These are phyloP conservation scores for Ceratocystis ficicola DNA, from an alignment of 2,329 filamentous ascomycete genomes.

Conservation along the genomic window DNA sequence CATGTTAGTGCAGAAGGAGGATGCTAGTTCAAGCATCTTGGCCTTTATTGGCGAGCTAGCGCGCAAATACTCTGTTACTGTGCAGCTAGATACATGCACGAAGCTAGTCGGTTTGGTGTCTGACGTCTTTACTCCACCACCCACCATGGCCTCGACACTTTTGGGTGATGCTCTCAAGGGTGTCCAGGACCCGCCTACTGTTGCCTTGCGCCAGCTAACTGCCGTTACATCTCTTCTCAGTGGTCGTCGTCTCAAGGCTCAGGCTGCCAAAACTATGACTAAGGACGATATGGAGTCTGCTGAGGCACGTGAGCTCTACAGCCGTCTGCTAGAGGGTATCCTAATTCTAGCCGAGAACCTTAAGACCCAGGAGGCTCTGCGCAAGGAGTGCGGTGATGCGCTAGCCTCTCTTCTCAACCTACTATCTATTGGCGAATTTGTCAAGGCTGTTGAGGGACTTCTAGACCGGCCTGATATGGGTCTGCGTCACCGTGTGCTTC, in stretches of 20 bases:
- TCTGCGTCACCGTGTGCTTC: slow-evolving; percentile 66
- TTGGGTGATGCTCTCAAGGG: slow-evolving; percentile 37
- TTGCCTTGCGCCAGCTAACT: slow-evolving; percentile 43
- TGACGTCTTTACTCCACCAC: slow-evolving; percentile 65
- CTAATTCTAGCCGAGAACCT: slow-evolving; percentile 54
- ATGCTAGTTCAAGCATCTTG: slow-evolving; percentile 54
- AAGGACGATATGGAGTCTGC: slow-evolving; percentile 53
- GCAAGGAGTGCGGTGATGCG: slow-evolving; percentile 52
- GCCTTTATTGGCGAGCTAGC: slow-evolving; percentile 67
- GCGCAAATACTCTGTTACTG: slow-evolving; percentile 56
- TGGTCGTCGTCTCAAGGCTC: slow-evolving; percentile 43
- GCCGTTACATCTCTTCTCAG: slow-evolving; percentile 47
- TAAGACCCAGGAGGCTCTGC: slow-evolving; percentile 43
- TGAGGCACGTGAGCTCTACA: slow-evolving; percentile 58
- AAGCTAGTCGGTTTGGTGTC: slow-evolving; percentile 63
- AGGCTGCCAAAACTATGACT: slow-evolving; percentile 46
- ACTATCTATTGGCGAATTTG: slow-evolving; percentile 75
- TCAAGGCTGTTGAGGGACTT: slow-evolving; percentile 73
- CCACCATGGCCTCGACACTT: slow-evolving; percentile 58
- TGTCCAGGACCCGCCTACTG: slow-evolving; percentile 35
- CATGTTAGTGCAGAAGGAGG: slow-evolving; percentile 76
- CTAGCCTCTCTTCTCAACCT: slow-evolving; percentile 72
- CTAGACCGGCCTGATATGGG: slow-evolving; percentile 64
- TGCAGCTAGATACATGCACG: slow-evolving; percentile 66
- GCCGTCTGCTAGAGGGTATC: slow-evolving; percentile 53